Evolutionary conservation across 1,139 yeast species (phyloP).

Genomic region (Geotrichum restrictum): DNA sequence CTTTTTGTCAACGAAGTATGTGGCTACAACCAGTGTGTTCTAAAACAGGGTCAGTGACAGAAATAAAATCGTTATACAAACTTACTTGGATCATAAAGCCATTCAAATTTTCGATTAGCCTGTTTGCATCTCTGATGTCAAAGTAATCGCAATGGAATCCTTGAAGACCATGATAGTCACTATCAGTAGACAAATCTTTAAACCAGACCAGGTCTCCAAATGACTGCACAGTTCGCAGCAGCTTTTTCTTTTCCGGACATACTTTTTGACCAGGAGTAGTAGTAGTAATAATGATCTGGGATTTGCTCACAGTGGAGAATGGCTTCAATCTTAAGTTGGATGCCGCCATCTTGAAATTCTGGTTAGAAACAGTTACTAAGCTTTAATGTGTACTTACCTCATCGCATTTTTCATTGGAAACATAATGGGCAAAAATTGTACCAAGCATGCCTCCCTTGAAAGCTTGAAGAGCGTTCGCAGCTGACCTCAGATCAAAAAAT

Average conservation of each 20-base stretch:
- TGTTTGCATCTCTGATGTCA: constrained; percentile 39
- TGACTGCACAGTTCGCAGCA: constrained; percentile 9
- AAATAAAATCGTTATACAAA: not conserved
- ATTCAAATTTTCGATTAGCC: constrained; percentile 28
- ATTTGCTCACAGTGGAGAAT: constrained; percentile 10
- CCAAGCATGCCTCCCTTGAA: constrained; percentile 10
- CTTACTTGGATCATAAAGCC: constrained; percentile 25
- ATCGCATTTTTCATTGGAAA: constrained; percentile 9
- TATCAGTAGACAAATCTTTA: constrained; percentile 2
- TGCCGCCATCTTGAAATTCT: not conserved
- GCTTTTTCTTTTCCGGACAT: not conserved
- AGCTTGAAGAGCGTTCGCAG: constrained; percentile 10
- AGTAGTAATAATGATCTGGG: constrained; percentile 13
- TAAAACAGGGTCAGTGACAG: constrained; percentile 6
- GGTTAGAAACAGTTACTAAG: not conserved
- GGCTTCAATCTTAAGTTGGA: constrained; percentile 3
- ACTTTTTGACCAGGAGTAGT: not conserved
- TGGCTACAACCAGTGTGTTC: constrained; percentile 12
- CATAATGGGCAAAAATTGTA: constrained; percentile 3
- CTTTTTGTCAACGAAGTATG: constrained; percentile 9
- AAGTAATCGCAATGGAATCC: constrained; percentile 37
- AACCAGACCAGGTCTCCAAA: constrained; percentile 12
- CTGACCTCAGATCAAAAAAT: constrained; percentile 16
- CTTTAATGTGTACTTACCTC: constrained; percentile 3
- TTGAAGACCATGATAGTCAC: constrained; percentile 1